These are phyloP conservation scores for Candida sanyaensis DNA, from an alignment of 1,139 yeast genomes.

Conservation along the genomic window DNA sequence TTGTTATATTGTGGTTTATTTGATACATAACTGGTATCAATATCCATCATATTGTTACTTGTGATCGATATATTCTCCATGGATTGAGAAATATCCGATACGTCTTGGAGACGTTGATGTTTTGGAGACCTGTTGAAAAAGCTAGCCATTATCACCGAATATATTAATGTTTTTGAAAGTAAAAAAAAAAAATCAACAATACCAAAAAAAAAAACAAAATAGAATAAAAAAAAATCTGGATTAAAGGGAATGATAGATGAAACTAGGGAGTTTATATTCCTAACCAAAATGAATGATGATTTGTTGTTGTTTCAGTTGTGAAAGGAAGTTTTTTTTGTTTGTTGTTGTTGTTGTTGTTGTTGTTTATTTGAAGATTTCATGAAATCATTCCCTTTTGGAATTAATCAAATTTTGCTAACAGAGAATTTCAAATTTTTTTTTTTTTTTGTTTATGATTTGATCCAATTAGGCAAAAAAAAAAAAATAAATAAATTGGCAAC, in stretches of 20 bases:
- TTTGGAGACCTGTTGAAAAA: constrained; percentile 28
- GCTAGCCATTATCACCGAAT: constrained; percentile 17
- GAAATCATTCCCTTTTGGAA: background rate
- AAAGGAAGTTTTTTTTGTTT: background rate
- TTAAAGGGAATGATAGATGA: too few species aligned
- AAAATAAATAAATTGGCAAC: background rate
- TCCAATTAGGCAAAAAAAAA: background rate
- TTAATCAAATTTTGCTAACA: background rate
- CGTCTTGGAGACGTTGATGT: constrained; percentile 17
- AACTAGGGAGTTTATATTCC: too few species aligned
- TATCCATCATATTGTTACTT: constrained; percentile 43
- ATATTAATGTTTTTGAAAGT: background rate
- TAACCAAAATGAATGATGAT: background rate
- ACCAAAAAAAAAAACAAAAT: too few species aligned
- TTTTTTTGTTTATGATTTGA: constrained; percentile 1
- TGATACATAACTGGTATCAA: constrained; percentile 34
- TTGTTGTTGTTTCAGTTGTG: background rate
- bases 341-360: background rate
- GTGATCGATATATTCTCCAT: constrained; percentile 47
- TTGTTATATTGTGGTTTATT: constrained; percentile 11
- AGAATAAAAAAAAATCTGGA: too few species aligned
- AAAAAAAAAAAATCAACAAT: background rate
- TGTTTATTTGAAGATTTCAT: too few species aligned
- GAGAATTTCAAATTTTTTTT: background rate
- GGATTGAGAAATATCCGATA: constrained; percentile 40